Percentiles rank a stretch among this genome's conserved stretches.
Evolutionary conservation across 768 basidiomycete species (phyloP).

Genomic region (Termitomyces sp.): DNA sequence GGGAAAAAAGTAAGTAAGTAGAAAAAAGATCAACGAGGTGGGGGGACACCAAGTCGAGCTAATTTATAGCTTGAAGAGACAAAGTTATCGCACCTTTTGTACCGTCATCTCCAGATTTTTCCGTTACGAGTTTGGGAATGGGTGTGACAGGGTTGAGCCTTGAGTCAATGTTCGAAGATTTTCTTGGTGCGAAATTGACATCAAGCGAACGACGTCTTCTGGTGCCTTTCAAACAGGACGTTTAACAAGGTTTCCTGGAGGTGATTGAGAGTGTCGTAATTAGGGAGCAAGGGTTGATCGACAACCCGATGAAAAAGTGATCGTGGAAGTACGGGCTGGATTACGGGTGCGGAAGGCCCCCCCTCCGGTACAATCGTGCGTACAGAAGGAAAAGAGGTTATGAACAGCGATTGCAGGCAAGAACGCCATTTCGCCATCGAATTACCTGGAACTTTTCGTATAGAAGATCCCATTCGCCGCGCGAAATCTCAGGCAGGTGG

Average conservation of each 20-base stretch:
- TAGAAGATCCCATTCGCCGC: constrained; percentile 12
- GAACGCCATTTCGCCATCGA: constrained; percentile 7
- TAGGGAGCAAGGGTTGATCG: constrained; percentile 6
- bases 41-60: constrained; percentile 1
- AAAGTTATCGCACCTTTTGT: constrained; percentile 9
- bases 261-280: constrained; percentile 9
- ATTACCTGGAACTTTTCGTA: constrained; percentile 10
- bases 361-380: constrained; percentile 22
- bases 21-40: constrained; percentile 1
- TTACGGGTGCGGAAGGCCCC: constrained; percentile 8
- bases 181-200: constrained; percentile 24
- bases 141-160: constrained; percentile 17
- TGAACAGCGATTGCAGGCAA: constrained; percentile 4
- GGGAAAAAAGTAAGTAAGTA: constrained; percentile 11
- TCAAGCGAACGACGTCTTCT: constrained; percentile 26
- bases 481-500: constrained; percentile 7
- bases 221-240: constrained; percentile 13
- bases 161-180: constrained; percentile 19
- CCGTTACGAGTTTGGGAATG: constrained; percentile 3
- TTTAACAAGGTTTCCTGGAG: constrained; percentile 18
- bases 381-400: constrained; percentile 16
- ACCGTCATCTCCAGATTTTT: constrained; percentile 7
- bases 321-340: constrained; percentile 8
- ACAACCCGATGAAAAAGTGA: constrained; percentile 7
- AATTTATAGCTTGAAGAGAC: constrained; percentile 15